Evolutionary conservation across 139 green algal genomes (phyloP), one percentile per base, ranked within the genome.

Genomic region (Closterium sp.): DNA sequence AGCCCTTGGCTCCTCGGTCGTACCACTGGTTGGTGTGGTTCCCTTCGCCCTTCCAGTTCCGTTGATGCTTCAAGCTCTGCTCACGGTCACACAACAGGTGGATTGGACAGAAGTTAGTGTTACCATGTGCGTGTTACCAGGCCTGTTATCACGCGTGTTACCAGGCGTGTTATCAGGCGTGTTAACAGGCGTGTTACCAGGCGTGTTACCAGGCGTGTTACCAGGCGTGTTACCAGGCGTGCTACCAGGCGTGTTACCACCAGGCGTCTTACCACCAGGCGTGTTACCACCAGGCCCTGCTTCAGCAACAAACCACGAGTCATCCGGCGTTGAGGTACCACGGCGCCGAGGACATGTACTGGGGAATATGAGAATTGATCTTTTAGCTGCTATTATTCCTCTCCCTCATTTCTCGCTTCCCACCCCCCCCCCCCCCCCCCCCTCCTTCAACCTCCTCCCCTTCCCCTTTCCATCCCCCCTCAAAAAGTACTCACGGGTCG

Each of bases 321-420:
- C n/a, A n/a, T n/a, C n/a, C n/a, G n/a, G n/a, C n/a, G n/a, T n/a
- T 6, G 36, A 99, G 93, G 95, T 99, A 99, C 98, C 98, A 99
- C 16, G 98, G 98, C 43, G 97, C 98, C 83, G 91, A 96, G 83
- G 94, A 94, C 98, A 99, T 99, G 92, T 98, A 99, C 95, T 99
- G 96, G 3, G 98, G 98, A 87, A 99, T 99, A 91, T 99, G 98
- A 0, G 98, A 98, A 95, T 99, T 99, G 93, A 99, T 99, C 87
- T 98, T 97, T 86, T 98, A 12, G 36, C 36, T 55, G 36, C 36
- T 55, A 4, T 55, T 55, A 55, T 55, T 55, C 6, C 6, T 55
- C 6, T 55, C 4, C 36, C 36, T 6, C 36, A 55, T 12, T 6
- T 6, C 36, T 12, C 36, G 5, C 4, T 1, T 23, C 3, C 38